phyloP scores from a whole-genome alignment of 1,139 yeast species.

The Candida labiduridarum region DNA sequence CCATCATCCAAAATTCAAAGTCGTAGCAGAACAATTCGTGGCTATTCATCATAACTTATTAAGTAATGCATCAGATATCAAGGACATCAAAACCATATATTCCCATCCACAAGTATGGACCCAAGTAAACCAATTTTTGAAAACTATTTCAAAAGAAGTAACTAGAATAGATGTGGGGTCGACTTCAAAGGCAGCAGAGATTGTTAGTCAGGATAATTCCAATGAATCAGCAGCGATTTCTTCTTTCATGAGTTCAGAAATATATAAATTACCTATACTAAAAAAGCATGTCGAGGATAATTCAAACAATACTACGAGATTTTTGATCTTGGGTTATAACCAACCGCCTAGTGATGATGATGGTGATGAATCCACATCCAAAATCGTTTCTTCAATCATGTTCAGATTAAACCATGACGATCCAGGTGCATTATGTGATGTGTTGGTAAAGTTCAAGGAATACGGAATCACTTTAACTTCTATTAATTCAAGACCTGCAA shows the following conservation, averaged over 20 bases:
- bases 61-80: constrained; percentile 46
- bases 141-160: constrained; percentile 36
- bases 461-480: constrained; percentile 67
- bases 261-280: constrained; percentile 62
- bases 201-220: constrained; percentile 46
- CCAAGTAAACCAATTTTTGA: constrained; percentile 65
- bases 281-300: constrained; percentile 66
- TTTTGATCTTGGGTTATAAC: constrained; percentile 59
- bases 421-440: constrained; percentile 77
- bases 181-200: constrained; percentile 82
- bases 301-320: constrained; percentile 79
- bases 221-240: constrained; percentile 50
- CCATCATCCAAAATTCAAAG: constrained; percentile 32
- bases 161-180: constrained; percentile 68
- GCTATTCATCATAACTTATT: constrained; percentile 79
- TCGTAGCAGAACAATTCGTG: constrained; percentile 81
- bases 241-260: constrained; percentile 61
- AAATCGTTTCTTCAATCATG: constrained; percentile 54
- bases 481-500: constrained; percentile 74
- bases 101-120: constrained; percentile 99
- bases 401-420: constrained; percentile 68
- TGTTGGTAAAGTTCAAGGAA: constrained; percentile 59
- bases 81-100: constrained; percentile 58
- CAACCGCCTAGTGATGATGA: constrained; percentile 6
- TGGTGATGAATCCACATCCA: constrained; percentile 7